Conservation (phyloP, 768 basidiomycete species). For the Amanita fuliginea region DNA sequence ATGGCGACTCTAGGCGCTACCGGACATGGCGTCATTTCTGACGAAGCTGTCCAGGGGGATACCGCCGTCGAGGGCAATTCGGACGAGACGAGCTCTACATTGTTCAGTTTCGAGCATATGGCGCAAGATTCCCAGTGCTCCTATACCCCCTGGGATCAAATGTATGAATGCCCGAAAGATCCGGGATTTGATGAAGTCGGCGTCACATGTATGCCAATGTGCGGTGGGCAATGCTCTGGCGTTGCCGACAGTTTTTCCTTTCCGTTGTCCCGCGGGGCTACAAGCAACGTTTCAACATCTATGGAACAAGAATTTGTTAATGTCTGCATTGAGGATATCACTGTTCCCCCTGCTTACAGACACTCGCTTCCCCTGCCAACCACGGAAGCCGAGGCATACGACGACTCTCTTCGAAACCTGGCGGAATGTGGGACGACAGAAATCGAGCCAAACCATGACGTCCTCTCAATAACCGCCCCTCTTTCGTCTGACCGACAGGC, state of each 20-base stretch:
- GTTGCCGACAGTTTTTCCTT: too few relatives aligned
- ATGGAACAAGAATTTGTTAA: background rate
- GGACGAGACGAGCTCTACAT: background rate
- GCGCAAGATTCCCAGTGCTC: background rate
- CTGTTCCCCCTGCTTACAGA: too few relatives aligned
- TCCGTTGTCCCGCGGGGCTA: too few relatives aligned
- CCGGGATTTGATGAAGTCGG: background rate
- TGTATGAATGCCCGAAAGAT: background rate
- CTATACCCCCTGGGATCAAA: background rate
- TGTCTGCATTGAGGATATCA: too few relatives aligned
- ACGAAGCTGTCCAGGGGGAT: background rate
- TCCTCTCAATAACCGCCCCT: background rate
- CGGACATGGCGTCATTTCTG: background rate
- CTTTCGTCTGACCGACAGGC: background rate
- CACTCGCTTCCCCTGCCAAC: too few relatives aligned
- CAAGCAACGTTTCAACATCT: too few relatives aligned
- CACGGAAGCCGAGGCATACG: too few relatives aligned
- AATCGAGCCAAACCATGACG: background rate
- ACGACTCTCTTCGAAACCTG: too few relatives aligned
- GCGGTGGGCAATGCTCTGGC: too few relatives aligned
- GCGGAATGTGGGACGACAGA: too few relatives aligned
- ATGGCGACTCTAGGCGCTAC: background rate
- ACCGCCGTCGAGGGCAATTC: background rate
- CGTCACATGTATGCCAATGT: too few relatives aligned
- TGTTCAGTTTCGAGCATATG: background rate